phyloP scores from a whole-genome alignment of 148 eudicot species.

The Silene latifolia region DNA sequence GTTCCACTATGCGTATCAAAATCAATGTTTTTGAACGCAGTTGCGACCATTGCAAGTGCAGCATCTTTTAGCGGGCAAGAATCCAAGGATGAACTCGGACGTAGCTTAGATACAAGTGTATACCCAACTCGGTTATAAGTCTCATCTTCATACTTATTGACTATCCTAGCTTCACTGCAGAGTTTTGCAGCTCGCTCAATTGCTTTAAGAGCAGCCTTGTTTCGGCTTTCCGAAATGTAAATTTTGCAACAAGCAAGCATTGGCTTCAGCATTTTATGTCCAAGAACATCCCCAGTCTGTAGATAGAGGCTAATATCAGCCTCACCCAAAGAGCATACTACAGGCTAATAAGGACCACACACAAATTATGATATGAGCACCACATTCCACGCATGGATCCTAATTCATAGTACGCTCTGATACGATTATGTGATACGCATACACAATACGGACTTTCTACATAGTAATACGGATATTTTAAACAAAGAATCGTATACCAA shows the following conservation, averaged over 20 bases:
- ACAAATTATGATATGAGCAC: too few relatives aligned
- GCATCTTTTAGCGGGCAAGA: conserved; percentile 44
- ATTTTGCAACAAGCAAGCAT: conserved; percentile 82
- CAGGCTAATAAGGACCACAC: not conserved
- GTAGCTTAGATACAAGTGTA: conserved; percentile 72
- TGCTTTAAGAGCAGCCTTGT: conserved; percentile 64
- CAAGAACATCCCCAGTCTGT: conserved; percentile 29
- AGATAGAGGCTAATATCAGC: conserved; percentile 18
- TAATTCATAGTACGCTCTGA: too few relatives aligned
- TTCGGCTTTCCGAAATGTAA: conserved; percentile 87
- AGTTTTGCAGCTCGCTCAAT: conserved; percentile 71
- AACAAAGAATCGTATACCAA: too few relatives aligned
- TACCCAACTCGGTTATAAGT: conserved; percentile 87
- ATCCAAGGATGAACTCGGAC: conserved; percentile 20
- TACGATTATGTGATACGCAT: too few relatives aligned
- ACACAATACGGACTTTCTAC: too few relatives aligned
- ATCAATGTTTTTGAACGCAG: conserved; percentile 65
- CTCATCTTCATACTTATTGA: conserved; percentile 81
- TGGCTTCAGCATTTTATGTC: conserved; percentile 48
- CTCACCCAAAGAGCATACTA: conserved; percentile 1
- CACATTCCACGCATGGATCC: too few relatives aligned
- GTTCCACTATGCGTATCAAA: conserved; percentile 65
- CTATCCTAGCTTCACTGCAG: conserved; percentile 48
- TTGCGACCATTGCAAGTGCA: conserved; percentile 71
- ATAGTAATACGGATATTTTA: too few relatives aligned